Evolutionary conservation across 768 basidiomycete genomes (phyloP), one percentile per base, ranked within the genome.

Genomic region (Agaricus blazei): DNA sequence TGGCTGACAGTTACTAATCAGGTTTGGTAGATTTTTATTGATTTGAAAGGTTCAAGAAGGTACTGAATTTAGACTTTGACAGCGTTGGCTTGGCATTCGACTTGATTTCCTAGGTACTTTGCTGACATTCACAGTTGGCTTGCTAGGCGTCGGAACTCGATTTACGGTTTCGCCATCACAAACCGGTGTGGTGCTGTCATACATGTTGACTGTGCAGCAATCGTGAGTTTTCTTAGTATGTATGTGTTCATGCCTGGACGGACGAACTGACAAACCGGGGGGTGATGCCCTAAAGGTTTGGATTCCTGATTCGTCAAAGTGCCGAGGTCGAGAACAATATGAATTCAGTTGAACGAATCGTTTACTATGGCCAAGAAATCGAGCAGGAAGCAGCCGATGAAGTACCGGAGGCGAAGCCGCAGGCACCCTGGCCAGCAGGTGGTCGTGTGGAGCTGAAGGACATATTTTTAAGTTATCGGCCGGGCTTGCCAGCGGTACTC

Each of bases 291-390:
- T 48, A 23, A 57, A 86, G 83, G 60, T 88, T 91, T 60, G 82
- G 82, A 23, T 90, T 83, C 84, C 78, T 90, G 68, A 81, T 88
- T 41, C 82, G 87, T 8, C 88, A 90, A 68, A 78, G 76, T 38
- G 85, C 88, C 2, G 93, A 95, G 66, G 86, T 94, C 9, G 93
- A 96, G 68, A 96, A 97, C 68, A 81, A 94, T 68, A 93, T 95
- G 90, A 93, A 93, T 66, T 83, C 84, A n/a, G 88, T 90, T 7
- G 89, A 91, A 66, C 86, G 94, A 26, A 76, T 98, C 15, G 72
- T 92, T 3, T 81, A 93, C 65, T 97, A 97, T 63, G 84, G 87
- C 41, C 79, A 80, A 19, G 79, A 83, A 28, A 74, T 97, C 15
- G 91, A 93, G 65, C 88, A 93, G 66, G 93, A 95, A 68, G 81